These are phyloP conservation scores for Rhexocercosporidium sp. DNA, from an alignment of 2,329 filamentous ascomycete species.

Conservation along the genomic window DNA sequence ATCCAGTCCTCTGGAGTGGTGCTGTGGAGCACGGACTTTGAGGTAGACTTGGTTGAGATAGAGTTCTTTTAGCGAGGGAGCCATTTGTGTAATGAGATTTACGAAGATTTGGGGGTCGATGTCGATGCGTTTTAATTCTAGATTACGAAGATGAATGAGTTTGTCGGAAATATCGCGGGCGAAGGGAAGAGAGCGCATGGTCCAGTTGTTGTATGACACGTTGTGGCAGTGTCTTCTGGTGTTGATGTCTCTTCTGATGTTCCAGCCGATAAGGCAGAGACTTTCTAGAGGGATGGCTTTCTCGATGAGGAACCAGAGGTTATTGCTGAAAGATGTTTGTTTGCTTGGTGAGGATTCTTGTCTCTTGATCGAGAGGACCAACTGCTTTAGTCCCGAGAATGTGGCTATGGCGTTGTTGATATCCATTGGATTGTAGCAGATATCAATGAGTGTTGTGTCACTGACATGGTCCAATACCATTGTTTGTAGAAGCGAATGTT, in stretches of 20 bases:
- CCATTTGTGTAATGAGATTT: slow-evolving; percentile 35
- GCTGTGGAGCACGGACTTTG: slow-evolving; percentile 34
- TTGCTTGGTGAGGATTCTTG: slow-evolving; percentile 47
- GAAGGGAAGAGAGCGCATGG: slow-evolving; percentile 41
- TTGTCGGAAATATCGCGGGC: slow-evolving; percentile 17
- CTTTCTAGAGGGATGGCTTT: slow-evolving; percentile 52
- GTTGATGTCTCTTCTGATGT: slow-evolving; percentile 33
- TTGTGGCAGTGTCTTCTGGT: slow-evolving; percentile 29
- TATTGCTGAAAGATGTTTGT: slow-evolving; percentile 48
- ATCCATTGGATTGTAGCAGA: slow-evolving; percentile 58
- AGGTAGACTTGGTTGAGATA: slow-evolving; percentile 43
- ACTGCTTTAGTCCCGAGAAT: slow-evolving; percentile 49
- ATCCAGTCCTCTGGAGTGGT: slow-evolving; percentile 24
- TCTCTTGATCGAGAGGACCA: slow-evolving; percentile 54
- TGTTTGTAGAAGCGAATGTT: slow-evolving; percentile 49
- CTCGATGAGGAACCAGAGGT: slow-evolving; percentile 56
- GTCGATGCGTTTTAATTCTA: slow-evolving; percentile 43
- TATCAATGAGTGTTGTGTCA: slow-evolving; percentile 52
- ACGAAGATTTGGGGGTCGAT: slow-evolving; percentile 36
- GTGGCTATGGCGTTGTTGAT: slow-evolving; percentile 53
- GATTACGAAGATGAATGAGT: slow-evolving; percentile 32
- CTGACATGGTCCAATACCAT: slow-evolving; percentile 57
- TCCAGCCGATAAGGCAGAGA: slow-evolving; percentile 53
- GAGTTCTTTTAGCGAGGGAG: slow-evolving; percentile 40
- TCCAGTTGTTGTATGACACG: slow-evolving; percentile 33